phyloP scores from a whole-genome alignment of 257 asterid genomes.

The Salvia hispanica region DNA sequence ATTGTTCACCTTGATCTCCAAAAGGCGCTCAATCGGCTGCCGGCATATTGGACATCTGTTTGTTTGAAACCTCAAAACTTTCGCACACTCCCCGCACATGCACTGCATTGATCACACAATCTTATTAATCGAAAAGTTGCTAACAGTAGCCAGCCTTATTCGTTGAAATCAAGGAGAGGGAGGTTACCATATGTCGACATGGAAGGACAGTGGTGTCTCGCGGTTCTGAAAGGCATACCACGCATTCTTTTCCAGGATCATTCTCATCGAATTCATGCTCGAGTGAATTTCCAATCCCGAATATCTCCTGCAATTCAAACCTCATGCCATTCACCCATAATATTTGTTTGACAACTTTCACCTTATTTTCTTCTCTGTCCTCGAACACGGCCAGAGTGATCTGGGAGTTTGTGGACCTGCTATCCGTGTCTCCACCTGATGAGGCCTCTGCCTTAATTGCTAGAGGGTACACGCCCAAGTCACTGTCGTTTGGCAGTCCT shows the following conservation, averaged over 20 bases:
- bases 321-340: constrained; percentile 83
- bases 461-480: constrained; percentile 55
- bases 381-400: constrained; percentile 82
- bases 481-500: constrained; percentile 49
- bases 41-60: constrained; percentile 95
- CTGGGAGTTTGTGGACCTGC: constrained; percentile 64
- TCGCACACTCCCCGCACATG: constrained; percentile 96
- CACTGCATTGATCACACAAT: constrained; percentile 51
- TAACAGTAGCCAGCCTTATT: not conserved
- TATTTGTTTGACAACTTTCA: constrained; percentile 80
- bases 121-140: not conserved
- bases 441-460: constrained; percentile 71
- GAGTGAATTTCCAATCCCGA: constrained; percentile 75
- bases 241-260: constrained; percentile 91
- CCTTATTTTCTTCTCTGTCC: constrained; percentile 71
- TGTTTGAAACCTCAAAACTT: constrained; percentile 90
- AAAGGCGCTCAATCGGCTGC: constrained; percentile 90
- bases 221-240: constrained; percentile 86
- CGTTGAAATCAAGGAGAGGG: constrained; percentile 5
- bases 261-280: constrained; percentile 70
- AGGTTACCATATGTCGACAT: constrained; percentile 84
- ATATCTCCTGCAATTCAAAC: constrained; percentile 84
- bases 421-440: constrained; percentile 41
- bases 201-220: constrained; percentile 92
- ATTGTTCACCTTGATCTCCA: constrained; percentile 84